Conservation (phyloP, 176 grass and related monocot species). For the Metroxylon sagu region DNA sequence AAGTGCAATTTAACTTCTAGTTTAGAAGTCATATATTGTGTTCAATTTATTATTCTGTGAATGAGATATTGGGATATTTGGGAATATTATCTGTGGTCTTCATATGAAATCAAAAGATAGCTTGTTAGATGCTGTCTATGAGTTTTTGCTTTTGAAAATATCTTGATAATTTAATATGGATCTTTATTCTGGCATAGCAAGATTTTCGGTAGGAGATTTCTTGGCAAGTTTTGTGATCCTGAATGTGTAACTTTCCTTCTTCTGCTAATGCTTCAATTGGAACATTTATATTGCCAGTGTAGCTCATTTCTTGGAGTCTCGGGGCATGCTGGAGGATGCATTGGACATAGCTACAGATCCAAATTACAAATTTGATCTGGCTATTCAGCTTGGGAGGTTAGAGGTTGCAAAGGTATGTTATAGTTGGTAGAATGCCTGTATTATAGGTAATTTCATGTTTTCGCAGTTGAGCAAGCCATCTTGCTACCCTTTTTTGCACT, state of each 20-base stretch:
- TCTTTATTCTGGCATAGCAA: too few relatives aligned
- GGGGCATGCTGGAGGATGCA: conserved; percentile 32
- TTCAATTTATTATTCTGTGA: too few relatives aligned
- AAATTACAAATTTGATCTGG: conserved; percentile 31
- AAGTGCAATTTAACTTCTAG: too few relatives aligned
- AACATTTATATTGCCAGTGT: conserved; percentile 29
- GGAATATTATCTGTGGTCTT: too few relatives aligned
- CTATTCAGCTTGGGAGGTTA: conserved; percentile 9
- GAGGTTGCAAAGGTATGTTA: conserved; percentile 15
- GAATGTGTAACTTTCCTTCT: neutral
- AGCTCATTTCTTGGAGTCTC: conserved; percentile 61
- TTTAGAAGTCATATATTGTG: too few relatives aligned
- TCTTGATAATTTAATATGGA: too few relatives aligned
- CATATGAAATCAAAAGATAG: too few relatives aligned
- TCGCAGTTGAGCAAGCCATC: neutral
- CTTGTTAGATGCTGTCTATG: too few relatives aligned
- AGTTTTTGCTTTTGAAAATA: too few relatives aligned
- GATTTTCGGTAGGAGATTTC: too few relatives aligned
- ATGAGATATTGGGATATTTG: too few relatives aligned
- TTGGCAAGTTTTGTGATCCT: neutral
- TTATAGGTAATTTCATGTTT: neutral
- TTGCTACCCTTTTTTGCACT: neutral
- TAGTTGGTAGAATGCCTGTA: too few relatives aligned
- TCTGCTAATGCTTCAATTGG: neutral
- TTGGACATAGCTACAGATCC: conserved; percentile 58